Evolutionary conservation across 768 basidiomycete species (phyloP).

Genomic region (Rhizopogon vesiculosus): DNA sequence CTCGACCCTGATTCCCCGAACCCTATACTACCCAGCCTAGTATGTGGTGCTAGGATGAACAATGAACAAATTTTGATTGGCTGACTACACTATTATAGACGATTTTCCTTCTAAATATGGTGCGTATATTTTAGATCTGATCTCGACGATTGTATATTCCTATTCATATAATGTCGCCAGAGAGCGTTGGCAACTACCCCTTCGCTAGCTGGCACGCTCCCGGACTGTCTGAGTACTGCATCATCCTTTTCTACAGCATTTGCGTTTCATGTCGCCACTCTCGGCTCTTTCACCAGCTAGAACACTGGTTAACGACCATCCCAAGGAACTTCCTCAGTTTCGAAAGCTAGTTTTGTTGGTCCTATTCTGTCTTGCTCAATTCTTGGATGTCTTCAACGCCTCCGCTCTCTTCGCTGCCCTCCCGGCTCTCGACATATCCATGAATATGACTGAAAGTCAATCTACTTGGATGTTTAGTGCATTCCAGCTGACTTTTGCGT

Average conservation of each 20-base stretch:
- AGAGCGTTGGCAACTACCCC: not conserved
- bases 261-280: constrained; percentile 7
- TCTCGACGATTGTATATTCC: too few species aligned
- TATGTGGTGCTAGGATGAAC: too few species aligned
- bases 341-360: constrained; percentile 27
- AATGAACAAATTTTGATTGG: too few species aligned
- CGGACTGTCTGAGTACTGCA: not conserved
- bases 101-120: too few species aligned
- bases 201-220: not conserved
- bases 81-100: too few species aligned
- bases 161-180: too few species aligned
- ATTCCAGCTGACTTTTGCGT: constrained; percentile 38
- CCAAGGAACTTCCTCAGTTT: constrained; percentile 12
- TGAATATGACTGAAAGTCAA: constrained; percentile 17
- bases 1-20: too few species aligned
- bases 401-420: constrained; percentile 35
- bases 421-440: constrained; percentile 24
- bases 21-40: too few species aligned
- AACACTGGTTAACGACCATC: not conserved
- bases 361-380: constrained; percentile 37
- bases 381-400: constrained; percentile 40
- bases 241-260: not conserved
- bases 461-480: constrained; percentile 39
- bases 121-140: too few species aligned
- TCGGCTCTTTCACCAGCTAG: not conserved